Conservation (phyloP, 768 basidiomycete genomes). For the Tubosaeta sp. region DNA sequence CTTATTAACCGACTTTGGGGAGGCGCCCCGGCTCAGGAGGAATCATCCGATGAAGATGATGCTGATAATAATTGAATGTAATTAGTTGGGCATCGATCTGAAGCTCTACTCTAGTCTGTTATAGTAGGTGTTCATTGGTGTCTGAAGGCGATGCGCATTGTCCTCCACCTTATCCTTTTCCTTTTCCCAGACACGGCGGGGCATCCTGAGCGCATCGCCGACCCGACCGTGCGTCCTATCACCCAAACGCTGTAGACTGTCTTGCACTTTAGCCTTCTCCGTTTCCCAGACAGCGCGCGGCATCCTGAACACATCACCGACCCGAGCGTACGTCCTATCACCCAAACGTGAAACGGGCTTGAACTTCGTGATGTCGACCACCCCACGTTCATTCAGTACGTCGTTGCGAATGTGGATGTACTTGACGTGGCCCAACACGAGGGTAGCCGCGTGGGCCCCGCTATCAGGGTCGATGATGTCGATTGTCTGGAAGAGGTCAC, state of each 20-base stretch:
- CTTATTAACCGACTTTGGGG: slow-evolving; percentile 61
- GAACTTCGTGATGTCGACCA: slow-evolving; percentile 34
- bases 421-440: slow-evolving; percentile 39
- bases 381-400: slow-evolving; percentile 33
- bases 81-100: neutral
- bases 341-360: slow-evolving; percentile 37
- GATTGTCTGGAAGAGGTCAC: slow-evolving; percentile 31
- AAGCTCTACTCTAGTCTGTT: too few relatives aligned
- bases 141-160: slow-evolving; percentile 1
- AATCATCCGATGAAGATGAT: slow-evolving; percentile 20
- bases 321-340: slow-evolving; percentile 34
- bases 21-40: slow-evolving; percentile 19
- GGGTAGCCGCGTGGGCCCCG: slow-evolving; percentile 23
- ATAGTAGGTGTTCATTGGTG: too few relatives aligned
- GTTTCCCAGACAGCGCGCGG: slow-evolving; percentile 19
- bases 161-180: slow-evolving; percentile 20
- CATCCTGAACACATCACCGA: slow-evolving; percentile 28
- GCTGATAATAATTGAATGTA: neutral
- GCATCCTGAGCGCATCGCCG: slow-evolving; percentile 27
- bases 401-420: slow-evolving; percentile 42
- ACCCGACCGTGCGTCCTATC: slow-evolving; percentile 33
- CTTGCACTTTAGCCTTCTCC: slow-evolving; percentile 13
- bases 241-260: too few relatives aligned
- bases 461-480: slow-evolving; percentile 35
- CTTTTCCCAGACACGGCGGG: slow-evolving; percentile 19